Evolutionary conservation across 352 stramenopile species (phyloP), one percentile per base, ranked within the genome.

Genomic region (Phytophthora lateralis): DNA sequence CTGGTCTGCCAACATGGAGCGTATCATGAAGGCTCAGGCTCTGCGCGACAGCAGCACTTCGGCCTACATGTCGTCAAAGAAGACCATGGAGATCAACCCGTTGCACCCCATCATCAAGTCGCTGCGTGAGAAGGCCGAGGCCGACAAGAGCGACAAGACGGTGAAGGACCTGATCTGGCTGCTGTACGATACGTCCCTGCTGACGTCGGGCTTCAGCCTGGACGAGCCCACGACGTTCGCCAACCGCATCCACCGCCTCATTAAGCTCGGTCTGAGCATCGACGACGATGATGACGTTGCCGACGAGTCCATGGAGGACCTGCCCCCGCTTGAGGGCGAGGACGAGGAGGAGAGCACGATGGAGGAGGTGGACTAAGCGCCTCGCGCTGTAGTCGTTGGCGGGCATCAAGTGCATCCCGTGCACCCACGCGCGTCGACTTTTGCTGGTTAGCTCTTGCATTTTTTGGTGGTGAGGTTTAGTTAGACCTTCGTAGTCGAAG

Each of bases 11-110:
- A 99, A 99, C 88, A 99, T 99, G 98, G 98, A 99, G 84, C 96
- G 97, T 76, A 99, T 99, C 82, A 99, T 99, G 98, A 99, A 99
- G 85, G 97, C 98, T 8, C 98, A 99, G 86, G 97, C 98, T 29
- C 93, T 99, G 60, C 95, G 97, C 66, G 97, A 99, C 84, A 93
- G 90, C 62, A 97, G 89, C 73, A 98, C 97, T 43, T 98, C 89
- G 60, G 84, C 93, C 35, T 99, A 99, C 95, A 99, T 99, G 98
- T 91, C 85, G 34, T 99, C 96, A 48, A 99, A 99, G 95, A 99
- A 99, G 93, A 99, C 97, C 45, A 98, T 99, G 95, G 98, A 99
- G 84, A 98, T 99, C 89, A 99, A 99, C 91, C 97, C 97, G 11
- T 78, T 90, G 52, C 98, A 99, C 88, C 93, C 97, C 34, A 99